Percentiles rank a stretch among this genome's conserved stretches.
phyloP scores from a whole-genome alignment of 129 eudicot genomes.

The Chrysanthemum seticuspe region DNA sequence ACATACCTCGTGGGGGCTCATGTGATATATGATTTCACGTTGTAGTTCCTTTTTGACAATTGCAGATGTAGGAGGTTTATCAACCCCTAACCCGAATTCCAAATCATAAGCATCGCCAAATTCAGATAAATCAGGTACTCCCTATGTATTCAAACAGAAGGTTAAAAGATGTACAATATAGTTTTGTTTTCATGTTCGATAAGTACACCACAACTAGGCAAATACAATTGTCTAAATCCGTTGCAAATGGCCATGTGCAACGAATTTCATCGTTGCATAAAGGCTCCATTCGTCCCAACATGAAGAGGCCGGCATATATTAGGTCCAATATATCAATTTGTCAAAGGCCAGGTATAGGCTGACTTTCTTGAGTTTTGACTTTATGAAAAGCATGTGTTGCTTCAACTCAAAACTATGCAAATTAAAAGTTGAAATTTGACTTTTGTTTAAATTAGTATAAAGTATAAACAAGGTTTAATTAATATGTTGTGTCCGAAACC shows the following conservation, averaged over 20 bases:
- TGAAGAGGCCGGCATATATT: too few relatives aligned
- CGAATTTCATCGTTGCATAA: too few relatives aligned
- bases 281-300: too few relatives aligned
- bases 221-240: too few relatives aligned
- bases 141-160: constrained; percentile 11
- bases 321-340: background rate
- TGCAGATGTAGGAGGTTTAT: constrained; percentile 37
- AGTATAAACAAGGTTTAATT: too few relatives aligned
- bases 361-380: background rate
- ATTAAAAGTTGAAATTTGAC: background rate
- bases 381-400: background rate
- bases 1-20: constrained; percentile 37
- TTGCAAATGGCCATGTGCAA: too few relatives aligned
- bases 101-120: constrained; percentile 37
- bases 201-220: too few relatives aligned
- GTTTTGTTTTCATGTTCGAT: too few relatives aligned
- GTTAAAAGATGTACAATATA: background rate
- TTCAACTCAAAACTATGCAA: background rate
- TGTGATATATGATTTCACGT: constrained; percentile 28
- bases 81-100: constrained; percentile 30
- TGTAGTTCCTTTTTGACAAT: constrained; percentile 35
- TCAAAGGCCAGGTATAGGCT: background rate
- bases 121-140: constrained; percentile 36
- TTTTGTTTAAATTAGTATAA: too few relatives aligned
- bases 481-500: too few relatives aligned